Conservation (phyloP, 805 yeast genomes). For the Wickerhamiella siamensis region DNA sequence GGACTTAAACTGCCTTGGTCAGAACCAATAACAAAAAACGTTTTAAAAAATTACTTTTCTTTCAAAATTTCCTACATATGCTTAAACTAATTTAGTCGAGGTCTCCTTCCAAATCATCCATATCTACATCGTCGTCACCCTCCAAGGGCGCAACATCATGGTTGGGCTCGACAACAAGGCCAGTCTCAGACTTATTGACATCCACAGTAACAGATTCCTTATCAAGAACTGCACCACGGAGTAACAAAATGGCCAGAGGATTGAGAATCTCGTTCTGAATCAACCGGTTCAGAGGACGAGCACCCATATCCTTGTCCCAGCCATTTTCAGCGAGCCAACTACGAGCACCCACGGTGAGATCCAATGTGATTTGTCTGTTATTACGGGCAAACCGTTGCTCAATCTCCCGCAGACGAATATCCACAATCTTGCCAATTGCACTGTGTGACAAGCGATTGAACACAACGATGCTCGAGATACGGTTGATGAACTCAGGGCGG, state of each 20-base stretch:
- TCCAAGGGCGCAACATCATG: conserved; percentile 59
- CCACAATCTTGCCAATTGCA: conserved; percentile 85
- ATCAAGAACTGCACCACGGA: conserved; percentile 76
- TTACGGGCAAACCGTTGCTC: conserved; percentile 72
- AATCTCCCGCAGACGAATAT: conserved; percentile 69
- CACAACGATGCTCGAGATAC: conserved; percentile 84
- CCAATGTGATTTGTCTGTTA: conserved; percentile 62
- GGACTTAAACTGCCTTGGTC: too few species aligned
- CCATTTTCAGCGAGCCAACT: conserved; percentile 77
- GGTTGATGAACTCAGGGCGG: conserved; percentile 94
- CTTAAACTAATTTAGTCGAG: conserved; percentile 12
- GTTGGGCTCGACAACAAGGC: conserved; percentile 72
- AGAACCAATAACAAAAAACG: background rate
- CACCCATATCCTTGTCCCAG: conserved; percentile 88
- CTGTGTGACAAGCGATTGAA: conserved; percentile 85
- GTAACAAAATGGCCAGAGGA: conserved; percentile 72
- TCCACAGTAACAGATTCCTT: conserved; percentile 67
- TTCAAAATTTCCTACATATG: background rate
- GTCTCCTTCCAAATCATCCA: conserved; percentile 22
- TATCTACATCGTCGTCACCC: conserved; percentile 28
- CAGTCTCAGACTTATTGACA: conserved; percentile 35
- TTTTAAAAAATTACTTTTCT: background rate
- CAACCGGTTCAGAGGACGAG: conserved; percentile 80
- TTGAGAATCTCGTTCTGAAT: conserved; percentile 82
- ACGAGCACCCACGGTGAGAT: conserved; percentile 61